phyloP scores from a whole-genome alignment of 1,284 basidiomycete genomes.

The Ceratobasidium sp. region DNA sequence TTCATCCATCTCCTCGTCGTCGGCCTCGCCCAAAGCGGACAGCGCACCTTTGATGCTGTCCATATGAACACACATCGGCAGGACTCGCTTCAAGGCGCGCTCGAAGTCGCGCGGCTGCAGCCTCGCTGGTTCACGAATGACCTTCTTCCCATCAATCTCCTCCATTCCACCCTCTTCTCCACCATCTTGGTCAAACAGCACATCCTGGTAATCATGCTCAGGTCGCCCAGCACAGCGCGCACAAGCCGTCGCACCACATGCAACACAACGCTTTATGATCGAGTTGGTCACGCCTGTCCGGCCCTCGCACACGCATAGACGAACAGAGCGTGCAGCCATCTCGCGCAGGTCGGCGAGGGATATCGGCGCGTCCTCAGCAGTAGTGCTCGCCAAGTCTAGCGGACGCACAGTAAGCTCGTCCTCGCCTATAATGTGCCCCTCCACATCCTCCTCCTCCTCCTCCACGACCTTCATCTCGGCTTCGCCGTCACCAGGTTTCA shows the following conservation, averaged over 20 bases:
- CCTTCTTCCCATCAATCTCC: slow-evolving; percentile 15
- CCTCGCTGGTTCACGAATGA: slow-evolving; percentile 46
- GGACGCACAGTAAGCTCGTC: slow-evolving; percentile 69
- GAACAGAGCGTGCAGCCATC: slow-evolving; percentile 74
- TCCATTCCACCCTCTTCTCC: slow-evolving; percentile 31
- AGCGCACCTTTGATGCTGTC: slow-evolving; percentile 59
- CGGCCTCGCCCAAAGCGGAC: slow-evolving; percentile 33
- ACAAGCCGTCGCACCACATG: slow-evolving; percentile 85
- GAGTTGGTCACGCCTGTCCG: slow-evolving; percentile 78
- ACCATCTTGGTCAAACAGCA: slow-evolving; percentile 62
- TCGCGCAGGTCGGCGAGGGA: slow-evolving; percentile 69
- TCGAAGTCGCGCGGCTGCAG: slow-evolving; percentile 78
- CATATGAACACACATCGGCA: slow-evolving; percentile 88
- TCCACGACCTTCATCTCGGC: slow-evolving; percentile 64
- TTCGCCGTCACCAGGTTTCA: slow-evolving; percentile 72
- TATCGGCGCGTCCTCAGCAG: slow-evolving; percentile 55
- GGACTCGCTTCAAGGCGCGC: slow-evolving; percentile 75
- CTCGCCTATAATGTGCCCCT: slow-evolving; percentile 71
- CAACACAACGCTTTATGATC: slow-evolving; percentile 75
- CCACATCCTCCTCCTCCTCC: slow-evolving; percentile 50
- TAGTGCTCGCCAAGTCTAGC: slow-evolving; percentile 67
- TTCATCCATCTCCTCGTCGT: slow-evolving; percentile 49
- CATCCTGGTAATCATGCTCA: slow-evolving; percentile 75
- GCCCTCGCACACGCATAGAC: slow-evolving; percentile 91
- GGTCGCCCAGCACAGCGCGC: slow-evolving; percentile 89